Evolutionary conservation across 345 rosid species (phyloP).

Genomic region (Barbarea vulgaris): DNA sequence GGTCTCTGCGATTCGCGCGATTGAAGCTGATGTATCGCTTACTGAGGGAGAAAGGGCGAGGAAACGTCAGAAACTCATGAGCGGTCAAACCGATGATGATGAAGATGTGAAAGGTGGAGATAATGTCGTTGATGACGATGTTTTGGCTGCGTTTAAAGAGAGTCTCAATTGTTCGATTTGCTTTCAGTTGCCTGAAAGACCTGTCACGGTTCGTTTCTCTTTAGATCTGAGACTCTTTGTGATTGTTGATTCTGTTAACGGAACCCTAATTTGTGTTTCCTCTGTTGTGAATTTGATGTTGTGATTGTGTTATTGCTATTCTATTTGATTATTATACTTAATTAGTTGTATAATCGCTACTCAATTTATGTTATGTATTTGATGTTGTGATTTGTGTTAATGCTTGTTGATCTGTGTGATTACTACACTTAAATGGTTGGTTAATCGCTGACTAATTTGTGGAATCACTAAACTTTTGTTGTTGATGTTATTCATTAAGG

Average conservation of each 20-base stretch:
- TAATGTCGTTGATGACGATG: slow-evolving; percentile 21
- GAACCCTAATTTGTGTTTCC: background rate
- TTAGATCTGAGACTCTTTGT: background rate
- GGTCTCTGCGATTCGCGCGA: slow-evolving; percentile 43
- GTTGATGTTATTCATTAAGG: background rate
- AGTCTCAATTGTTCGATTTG: slow-evolving; percentile 62
- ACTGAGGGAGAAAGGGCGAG: slow-evolving; percentile 52
- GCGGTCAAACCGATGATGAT: slow-evolving; percentile 35
- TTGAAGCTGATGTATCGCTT: slow-evolving; percentile 50
- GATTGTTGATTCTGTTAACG: background rate
- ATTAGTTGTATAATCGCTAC: too few relatives aligned
- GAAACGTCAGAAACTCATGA: slow-evolving; percentile 49
- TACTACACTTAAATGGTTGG: too few relatives aligned
- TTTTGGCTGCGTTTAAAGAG: slow-evolving; percentile 42
- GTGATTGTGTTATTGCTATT: too few relatives aligned
- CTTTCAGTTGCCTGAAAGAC: slow-evolving; percentile 63
- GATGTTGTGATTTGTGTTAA: too few relatives aligned
- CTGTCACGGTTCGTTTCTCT: slow-evolving; percentile 58
- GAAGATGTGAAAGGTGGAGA: background rate
- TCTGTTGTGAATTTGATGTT: background rate
- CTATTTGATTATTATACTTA: too few relatives aligned
- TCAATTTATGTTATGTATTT: too few relatives aligned
- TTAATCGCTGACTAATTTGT: background rate
- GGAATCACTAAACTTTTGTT: background rate
- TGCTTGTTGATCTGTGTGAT: too few relatives aligned